Base-by-base conservation (phyloP, 192 early-diverging fungal genomes). In the Coemansia sp. region DNA sequence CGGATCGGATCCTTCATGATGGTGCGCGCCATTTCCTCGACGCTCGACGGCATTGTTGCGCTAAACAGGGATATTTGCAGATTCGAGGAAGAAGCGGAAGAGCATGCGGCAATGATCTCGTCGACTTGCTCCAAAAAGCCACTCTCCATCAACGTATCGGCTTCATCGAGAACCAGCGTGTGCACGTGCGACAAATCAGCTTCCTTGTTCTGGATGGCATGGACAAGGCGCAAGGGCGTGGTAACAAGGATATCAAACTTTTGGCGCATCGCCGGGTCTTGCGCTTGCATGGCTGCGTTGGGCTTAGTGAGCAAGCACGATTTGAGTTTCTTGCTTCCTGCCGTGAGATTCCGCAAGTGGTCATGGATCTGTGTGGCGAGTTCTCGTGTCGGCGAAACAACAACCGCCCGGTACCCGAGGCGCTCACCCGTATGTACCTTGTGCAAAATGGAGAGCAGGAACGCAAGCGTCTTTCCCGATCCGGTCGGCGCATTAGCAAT, bases 401-500 rank as follows among this genome's bases (percentile, higher is more conserved):
- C 89, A 8, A 96, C 83, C 0, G 95, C 97, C 36, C 97, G 88
- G 68, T 92, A 91, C 16, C 94, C 94, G 10, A 85, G 81, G 67
- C 93, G 95, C 33, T 90, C 88, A 5, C 91, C 92, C 52, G 84
- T 84, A 46, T 93, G 90, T 35, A 99, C 72, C 49, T 90, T 84
- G 62, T 96, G 92, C 56, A 99, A 69, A 30, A 99, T 94, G 0
- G 96, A 94, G 26, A 99, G 78, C 44, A 96, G 64, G 63, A 92
- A 99, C 0, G 98, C 96, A 72, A 98, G 74, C 1, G 98, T 99
- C 81, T 99, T 99, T 72, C 98, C 98, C 6, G 95, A 96, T 62
- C 98, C 96, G 21, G 98, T 99, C 38, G 95, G 98, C 10, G 98
- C 95, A 78, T 92, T 92, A 2, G 94, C 93, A 85, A 99, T 95